Conservation (phyloP, 2,329 filamentous ascomycete genomes). For the Daldinia sp. region DNA sequence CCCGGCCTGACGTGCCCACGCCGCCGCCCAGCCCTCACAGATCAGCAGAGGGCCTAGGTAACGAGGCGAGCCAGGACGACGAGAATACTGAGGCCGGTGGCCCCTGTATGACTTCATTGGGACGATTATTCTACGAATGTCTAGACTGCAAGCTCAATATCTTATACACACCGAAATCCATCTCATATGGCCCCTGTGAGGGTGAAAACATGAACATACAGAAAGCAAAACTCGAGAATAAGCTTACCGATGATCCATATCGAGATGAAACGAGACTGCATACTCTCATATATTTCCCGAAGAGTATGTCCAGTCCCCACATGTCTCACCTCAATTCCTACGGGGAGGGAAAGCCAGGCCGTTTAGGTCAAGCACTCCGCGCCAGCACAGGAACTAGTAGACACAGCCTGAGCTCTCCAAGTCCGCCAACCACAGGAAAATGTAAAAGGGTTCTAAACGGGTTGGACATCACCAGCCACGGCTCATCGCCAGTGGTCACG, state of each 20-base stretch:
- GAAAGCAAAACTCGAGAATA: slow-evolving; percentile 28
- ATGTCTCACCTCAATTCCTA: slow-evolving; percentile 34
- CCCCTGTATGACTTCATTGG: slow-evolving; percentile 4
- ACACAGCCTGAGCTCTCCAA: slow-evolving; percentile 15
- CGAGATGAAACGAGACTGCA: slow-evolving; percentile 30
- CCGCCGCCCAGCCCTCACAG: slow-evolving; percentile 48
- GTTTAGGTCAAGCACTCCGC: neutral
- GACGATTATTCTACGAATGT: slow-evolving; percentile 17
- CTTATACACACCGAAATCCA: slow-evolving; percentile 16
- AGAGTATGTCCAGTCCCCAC: slow-evolving; percentile 25
- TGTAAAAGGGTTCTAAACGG: neutral
- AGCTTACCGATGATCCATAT: slow-evolving; percentile 36
- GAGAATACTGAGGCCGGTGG: neutral
- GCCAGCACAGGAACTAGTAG: slow-evolving; percentile 10
- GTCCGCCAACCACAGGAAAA: slow-evolving; percentile 1
- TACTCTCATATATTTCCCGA: slow-evolving; percentile 25
- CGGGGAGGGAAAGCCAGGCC: slow-evolving; percentile 25
- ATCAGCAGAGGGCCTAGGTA: slow-evolving; percentile 1
- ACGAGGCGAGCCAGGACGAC: neutral
- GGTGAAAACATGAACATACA: neutral
- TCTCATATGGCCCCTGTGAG: slow-evolving; percentile 13
- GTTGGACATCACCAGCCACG: slow-evolving; percentile 2
- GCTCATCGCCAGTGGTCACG: neutral
- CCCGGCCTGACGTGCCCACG: slow-evolving; percentile 47
- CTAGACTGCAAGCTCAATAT: neutral